Base-by-base conservation (phyloP, 129 eudicot species). In the Centaurea solstitialis region DNA sequence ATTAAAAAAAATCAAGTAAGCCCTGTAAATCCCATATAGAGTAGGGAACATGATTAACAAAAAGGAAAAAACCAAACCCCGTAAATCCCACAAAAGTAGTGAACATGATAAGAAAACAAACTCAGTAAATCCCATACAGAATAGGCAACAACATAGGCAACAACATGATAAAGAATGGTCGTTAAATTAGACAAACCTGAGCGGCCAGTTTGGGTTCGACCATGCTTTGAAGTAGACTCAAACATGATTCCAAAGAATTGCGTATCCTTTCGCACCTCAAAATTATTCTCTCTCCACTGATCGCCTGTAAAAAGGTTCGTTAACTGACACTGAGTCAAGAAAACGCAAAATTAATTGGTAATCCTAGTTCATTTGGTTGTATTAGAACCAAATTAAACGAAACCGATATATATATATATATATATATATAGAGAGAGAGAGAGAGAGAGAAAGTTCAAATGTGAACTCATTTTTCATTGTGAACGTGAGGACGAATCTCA, bases 201-300 rank as follows among this genome's bases (percentile, higher is more conserved):
- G 68, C 62, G 20, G 87, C 87, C 70, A 84, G 62, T 7, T 73
- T 75, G 18, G 81, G 77, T 69, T 80, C 81, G 10, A 84, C 87
- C 81, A 84, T 59, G 74, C 45, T 21, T 70, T 80, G 87, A 76
- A 80, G 80, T 61, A 26, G 81, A 45, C 74, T 84, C 74, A 84
- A 75, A 70, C 84, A 84, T 41, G 72, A 70, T 21, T 68, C 81
- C 21, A 84, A 59, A 17, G 81, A 84, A 43, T 41, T 41, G 1
- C 77, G 69, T 40, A 84, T 79, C 77, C 76, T 80, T 84, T 79
- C 81, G 12, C 87, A 84, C 81, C 87, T 75, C 78, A 84, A 45
- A 43, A 80, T 76, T 65, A 84, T 80, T 45, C 65, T 62, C 73
- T 84, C 87, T 17, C 84, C 81, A 12, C 78, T 69, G 53, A 84